Evolutionary conservation across 225 moss, liverwort and hornwort species (phyloP).

Genomic region (Pleurozium schreberi): DNA sequence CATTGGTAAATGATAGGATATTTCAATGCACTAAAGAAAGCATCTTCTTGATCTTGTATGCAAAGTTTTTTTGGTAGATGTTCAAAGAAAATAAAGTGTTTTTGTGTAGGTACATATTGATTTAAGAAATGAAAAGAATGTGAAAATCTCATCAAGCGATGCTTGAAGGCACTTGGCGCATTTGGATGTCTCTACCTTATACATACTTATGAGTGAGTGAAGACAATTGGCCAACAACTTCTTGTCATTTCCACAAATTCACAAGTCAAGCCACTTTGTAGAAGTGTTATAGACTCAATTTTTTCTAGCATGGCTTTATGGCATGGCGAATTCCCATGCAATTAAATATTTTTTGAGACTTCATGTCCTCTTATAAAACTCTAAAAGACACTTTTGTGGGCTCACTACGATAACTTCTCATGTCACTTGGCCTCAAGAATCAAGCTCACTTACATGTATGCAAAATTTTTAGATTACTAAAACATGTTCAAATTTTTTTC

Average conservation of each 20-base stretch:
- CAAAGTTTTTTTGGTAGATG: neutral
- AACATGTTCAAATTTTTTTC: neutral
- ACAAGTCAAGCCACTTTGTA: neutral
- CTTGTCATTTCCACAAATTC: neutral
- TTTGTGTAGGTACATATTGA: too few species aligned
- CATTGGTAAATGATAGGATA: neutral
- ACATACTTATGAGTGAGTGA: neutral
- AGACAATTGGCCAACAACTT: neutral
- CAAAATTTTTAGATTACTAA: neutral
- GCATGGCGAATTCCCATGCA: neutral
- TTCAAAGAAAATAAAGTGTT: too few species aligned
- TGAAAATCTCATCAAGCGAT: neutral
- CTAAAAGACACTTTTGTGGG: neutral
- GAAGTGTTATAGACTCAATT: neutral
- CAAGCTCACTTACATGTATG: neutral
- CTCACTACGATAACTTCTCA: too few species aligned
- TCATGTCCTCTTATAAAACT: neutral
- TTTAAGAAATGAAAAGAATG: neutral
- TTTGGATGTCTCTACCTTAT: neutral
- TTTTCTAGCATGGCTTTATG: neutral
- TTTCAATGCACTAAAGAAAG: neutral
- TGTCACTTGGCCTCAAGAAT: neutral
- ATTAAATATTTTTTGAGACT: neutral
- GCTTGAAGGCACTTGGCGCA: neutral
- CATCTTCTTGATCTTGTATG: fast-evolving